These are phyloP conservation scores for Boletus coccyginus DNA, from an alignment of 768 basidiomycete genomes.

Conservation along the genomic window DNA sequence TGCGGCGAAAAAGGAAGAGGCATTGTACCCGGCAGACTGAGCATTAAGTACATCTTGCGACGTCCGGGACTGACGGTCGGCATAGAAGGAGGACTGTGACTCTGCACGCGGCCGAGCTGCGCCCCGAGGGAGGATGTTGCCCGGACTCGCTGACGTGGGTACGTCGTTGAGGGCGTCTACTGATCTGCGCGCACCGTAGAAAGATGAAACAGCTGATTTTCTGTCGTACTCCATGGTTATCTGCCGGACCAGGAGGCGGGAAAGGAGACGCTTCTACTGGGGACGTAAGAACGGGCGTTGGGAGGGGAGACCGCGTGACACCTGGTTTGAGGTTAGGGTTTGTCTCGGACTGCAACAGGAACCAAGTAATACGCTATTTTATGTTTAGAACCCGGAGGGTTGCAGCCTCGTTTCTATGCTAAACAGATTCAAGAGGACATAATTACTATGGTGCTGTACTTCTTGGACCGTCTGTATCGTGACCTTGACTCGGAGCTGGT, in stretches of 20 bases:
- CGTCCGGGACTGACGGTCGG: slow-evolving; percentile 35
- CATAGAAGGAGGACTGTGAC: slow-evolving; percentile 69
- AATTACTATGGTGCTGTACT: no score
- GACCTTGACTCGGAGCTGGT: no score
- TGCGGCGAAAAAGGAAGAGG: slow-evolving; percentile 60
- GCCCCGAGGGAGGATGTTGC: slow-evolving; percentile 20
- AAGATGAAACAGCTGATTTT: slow-evolving; percentile 77
- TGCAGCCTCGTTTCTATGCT: no score
- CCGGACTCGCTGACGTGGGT: slow-evolving; percentile 27
- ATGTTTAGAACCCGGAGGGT: no score
- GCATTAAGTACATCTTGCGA: slow-evolving; percentile 48
- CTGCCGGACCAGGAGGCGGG: slow-evolving; percentile 1
- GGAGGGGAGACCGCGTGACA: slow-evolving; percentile 12
- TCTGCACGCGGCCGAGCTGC: slow-evolving; percentile 55
- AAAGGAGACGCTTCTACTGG: background rate
- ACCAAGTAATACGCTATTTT: no score
- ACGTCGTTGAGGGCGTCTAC: slow-evolving; percentile 57
- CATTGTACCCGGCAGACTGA: slow-evolving; percentile 73
- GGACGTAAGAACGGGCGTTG: background rate
- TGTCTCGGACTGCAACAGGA: background rate
- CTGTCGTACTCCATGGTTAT: slow-evolving; percentile 68
- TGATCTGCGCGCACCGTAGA: slow-evolving; percentile 67
- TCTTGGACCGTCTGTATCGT: no score
- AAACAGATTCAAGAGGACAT: no score
- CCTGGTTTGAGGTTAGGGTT: slow-evolving; percentile 27